Base-by-base conservation (phyloP, 2,329 filamentous ascomycete genomes). In the Colletotrichum sp. region DNA sequence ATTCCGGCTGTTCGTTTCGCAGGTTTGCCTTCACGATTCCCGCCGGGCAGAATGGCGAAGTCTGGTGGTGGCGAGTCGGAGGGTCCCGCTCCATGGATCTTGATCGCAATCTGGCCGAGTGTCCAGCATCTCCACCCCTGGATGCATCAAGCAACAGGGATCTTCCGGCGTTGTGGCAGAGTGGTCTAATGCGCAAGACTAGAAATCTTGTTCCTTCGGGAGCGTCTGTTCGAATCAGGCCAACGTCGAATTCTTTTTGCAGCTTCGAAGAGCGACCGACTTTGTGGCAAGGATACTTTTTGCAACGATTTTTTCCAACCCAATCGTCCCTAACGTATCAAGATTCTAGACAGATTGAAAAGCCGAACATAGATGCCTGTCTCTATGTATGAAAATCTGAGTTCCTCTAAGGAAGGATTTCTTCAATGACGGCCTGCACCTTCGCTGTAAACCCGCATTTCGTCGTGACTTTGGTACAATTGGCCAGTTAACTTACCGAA, bases 181-280 rank as follows among this genome's bases (percentile, higher is more conserved):
- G 62, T 72, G 69, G 69, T 72, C 69, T 72, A 72, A 72, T 72
- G 69, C 69, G 69, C 69, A 72, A 72, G 69, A 72, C 69, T 72
- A 72, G 69, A 72, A 72, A 72, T 72, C 69, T 72, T 72, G 69
- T 72, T 72, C 69, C 69, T 72, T 72, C 62, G 69, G 69, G 69
- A 72, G 69, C 62, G 69, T 72, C 69, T 72, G 69, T 67, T 72
- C 70, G 63, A 72, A 72, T 72, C 63, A 72, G 63, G 70, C 70
- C 70, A 72, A 68, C 70, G 70, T 57, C 64, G 64, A 36, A 1
- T 8, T 8, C 1, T 5, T 59, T 67, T 68, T 68, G 18, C 24
- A 0, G 6, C n/a, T 34, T 60, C 1, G 55, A 59, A 18, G 12
- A 26, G 24, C 55, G 1, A 7, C 10, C 3, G 5, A 4, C 4